Base-by-base conservation (phyloP, 352 stramenopile species). In the Pythium myriotylum region DNA sequence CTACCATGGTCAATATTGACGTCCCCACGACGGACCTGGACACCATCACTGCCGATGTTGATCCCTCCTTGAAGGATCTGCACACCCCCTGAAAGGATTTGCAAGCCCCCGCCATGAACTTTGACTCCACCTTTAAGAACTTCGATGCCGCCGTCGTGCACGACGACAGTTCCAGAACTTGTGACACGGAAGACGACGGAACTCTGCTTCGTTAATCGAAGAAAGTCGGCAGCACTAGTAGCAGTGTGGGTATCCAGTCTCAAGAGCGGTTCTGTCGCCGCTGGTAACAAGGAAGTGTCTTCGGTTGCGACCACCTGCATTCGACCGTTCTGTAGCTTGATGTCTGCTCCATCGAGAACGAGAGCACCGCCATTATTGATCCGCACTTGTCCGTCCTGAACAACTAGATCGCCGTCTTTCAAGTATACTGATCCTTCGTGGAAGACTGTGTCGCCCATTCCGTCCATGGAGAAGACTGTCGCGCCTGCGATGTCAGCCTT, bases 391-490 rank as follows among this genome's bases (percentile, higher is more conserved):
- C 75, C 75, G 37, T 59, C 47, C 63, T 91, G 73, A 2, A 90
- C 42, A 7, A 86, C 65, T 0, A 92, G 37, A 43, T 89, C 76
- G 13, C 80, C 82, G 12, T 81, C 72, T 24, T 76, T 70, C 4
- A 83, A 12, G 16, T 61, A 53, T 22, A 85, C 61, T 12, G 73
- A 83, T 33, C 76, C 78, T 14, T 65, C 56, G 35, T 82, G 73
- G 23, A 88, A 70, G 33, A 68, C 57, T 1, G 76, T 64, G 53
- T 84, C 63, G 14, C 78, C 78, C 4, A 70, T 50, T 7, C 84
- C 84, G 35, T 88, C 74, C 62, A 93, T 77, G 0, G 74, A 89
- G 50, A 93, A 86, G 14, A 91, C 57, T 0, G 78, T 71, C 59
- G 58, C 55, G 1, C 74, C 72, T 10, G 48, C 66, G 0, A 81